Evolutionary conservation across 179 eudicot species (phyloP), one percentile per base, ranked within the genome.

Genomic region (Corrigiola litoralis): DNA sequence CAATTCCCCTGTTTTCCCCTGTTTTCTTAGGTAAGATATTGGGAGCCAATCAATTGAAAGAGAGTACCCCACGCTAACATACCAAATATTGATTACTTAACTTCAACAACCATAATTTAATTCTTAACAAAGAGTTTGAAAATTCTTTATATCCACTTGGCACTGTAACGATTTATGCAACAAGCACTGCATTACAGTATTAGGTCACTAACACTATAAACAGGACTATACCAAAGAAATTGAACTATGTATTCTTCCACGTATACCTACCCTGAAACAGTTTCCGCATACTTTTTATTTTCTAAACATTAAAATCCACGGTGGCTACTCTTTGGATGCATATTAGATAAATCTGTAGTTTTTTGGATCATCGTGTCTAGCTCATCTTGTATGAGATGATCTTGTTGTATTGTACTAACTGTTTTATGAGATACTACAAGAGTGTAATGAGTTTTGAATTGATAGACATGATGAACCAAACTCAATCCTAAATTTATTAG

Each of bases 101-200:
- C 85, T 62, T 66, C 86, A 81, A 74, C 90, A 76, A 85, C 86
- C 75, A 70, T 65, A 65, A 37, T 64, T 33, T 69, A 65, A 53
- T 45, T 24, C 36, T 41, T 4, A 32, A 32, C 9, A 16, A 42
- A 32, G 49, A 58, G 21, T 36, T 62, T 40, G 10, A 44, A 32
- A 23, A 17, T 59, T 23, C 6, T 21, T 38, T 6, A 51, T 25
- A 63, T 65, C 72, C 60, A 65, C 60, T 55, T 70, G 38, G 68
- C 40, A n/a, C 9, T 68, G 56, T 34, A n/a, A n/a, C 36, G 21
- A 61, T 44, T 36, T 53, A 44, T 42, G 28, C 64, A 45, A 16
- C 34, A 25, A 31, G 11, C 12, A 44, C 42, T 41, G 62, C 10
- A 5, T 14, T 13, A n/a, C 51, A 18, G 13, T 27, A 46, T 75